Conservation (phyloP, 2,329 filamentous ascomycete genomes). For the Metarhizium humberi region DNA sequence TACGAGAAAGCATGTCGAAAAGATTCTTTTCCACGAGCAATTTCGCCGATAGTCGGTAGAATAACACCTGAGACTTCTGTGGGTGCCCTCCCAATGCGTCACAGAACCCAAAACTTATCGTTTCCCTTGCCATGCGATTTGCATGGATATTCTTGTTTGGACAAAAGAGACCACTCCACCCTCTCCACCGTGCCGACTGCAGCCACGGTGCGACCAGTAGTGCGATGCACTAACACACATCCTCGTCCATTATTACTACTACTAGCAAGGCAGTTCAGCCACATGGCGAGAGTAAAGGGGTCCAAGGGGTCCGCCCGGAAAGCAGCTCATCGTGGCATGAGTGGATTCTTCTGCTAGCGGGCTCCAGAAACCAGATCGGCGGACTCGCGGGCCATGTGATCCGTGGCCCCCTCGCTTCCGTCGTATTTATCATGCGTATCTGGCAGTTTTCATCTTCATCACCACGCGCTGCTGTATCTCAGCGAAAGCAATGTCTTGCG, state of each 20-base stretch:
- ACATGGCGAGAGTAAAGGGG: background rate
- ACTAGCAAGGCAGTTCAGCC: background rate
- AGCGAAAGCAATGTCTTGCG: constrained; percentile 2
- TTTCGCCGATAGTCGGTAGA: background rate
- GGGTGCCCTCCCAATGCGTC: background rate
- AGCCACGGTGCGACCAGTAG: background rate
- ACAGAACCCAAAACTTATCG: no score
- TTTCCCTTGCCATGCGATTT: background rate
- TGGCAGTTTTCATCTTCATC: no score
- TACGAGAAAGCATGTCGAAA: background rate
- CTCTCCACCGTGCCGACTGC: background rate
- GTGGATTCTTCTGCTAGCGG: background rate
- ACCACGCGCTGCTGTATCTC: background rate
- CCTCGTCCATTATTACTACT: background rate
- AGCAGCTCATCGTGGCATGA: background rate
- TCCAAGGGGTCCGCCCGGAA: background rate
- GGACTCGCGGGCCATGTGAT: background rate
- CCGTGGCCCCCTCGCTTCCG: no score
- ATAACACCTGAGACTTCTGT: background rate
- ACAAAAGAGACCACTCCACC: background rate
- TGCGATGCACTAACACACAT: no score
- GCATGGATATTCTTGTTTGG: background rate
- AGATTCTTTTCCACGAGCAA: background rate
- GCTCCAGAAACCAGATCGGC: background rate
- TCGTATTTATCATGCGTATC: no score